Conservation (phyloP, 495 filamentous ascomycete genomes). For the Cercophora scortea region DNA sequence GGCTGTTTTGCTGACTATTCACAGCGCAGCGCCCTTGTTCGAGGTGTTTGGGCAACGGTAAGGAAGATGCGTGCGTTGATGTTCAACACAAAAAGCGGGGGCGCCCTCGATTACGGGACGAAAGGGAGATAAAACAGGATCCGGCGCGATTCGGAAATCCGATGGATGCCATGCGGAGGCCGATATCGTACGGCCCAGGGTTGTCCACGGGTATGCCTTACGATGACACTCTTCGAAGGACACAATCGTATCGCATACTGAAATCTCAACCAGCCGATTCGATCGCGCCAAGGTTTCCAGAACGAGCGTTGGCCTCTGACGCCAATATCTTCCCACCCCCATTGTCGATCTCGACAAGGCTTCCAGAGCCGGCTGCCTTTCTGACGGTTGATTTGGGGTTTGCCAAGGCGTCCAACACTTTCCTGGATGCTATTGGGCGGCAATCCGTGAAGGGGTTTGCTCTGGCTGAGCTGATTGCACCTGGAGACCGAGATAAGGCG, state of each 20-base stretch:
- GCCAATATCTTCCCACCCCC: constrained; percentile 40
- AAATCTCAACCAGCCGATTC: constrained; percentile 49
- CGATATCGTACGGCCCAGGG: constrained; percentile 30
- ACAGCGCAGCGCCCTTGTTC: constrained; percentile 56
- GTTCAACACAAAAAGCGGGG: constrained; percentile 96
- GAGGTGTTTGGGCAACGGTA: constrained; percentile 53
- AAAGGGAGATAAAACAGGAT: constrained; percentile 52
- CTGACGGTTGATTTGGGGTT: constrained; percentile 49
- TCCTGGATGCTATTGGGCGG: constrained; percentile 42
- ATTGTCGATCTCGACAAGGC: constrained; percentile 32
- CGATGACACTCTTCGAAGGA: constrained; percentile 42
- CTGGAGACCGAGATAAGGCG: constrained; percentile 43
- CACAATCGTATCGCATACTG: constrained; percentile 47
- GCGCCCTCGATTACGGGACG: constrained; percentile 83
- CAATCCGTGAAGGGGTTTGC: constrained; percentile 30
- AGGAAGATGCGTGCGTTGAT: constrained; percentile 82
- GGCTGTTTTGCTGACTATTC: constrained; percentile 12
- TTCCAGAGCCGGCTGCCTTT: constrained; percentile 42
- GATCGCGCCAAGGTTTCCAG: constrained; percentile 36
- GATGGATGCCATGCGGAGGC: constrained; percentile 37
- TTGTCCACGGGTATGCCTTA: constrained; percentile 26
- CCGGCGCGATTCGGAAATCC: constrained; percentile 35
- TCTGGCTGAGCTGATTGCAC: constrained; percentile 40
- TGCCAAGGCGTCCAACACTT: constrained; percentile 43
- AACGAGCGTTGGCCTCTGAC: constrained; percentile 34